Evolutionary conservation across 75 land plant species (phyloP).

Genomic region (Cryptomeria japonica): DNA sequence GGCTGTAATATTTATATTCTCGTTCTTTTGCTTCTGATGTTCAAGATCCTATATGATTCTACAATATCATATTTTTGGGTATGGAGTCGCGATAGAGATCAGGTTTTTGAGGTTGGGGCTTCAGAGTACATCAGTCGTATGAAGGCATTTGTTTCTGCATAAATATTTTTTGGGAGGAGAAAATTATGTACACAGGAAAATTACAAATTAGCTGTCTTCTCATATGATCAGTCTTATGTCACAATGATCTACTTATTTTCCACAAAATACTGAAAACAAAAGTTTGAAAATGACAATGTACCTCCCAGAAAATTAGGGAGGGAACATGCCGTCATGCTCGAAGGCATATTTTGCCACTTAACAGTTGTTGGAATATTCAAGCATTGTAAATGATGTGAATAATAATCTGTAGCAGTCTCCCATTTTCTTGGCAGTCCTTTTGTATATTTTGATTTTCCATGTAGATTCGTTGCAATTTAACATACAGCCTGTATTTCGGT

Average conservation of each 20-base stretch:
- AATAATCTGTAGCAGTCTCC: slow-evolving; percentile 1
- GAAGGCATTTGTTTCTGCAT: not conserved
- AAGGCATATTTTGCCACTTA: not conserved
- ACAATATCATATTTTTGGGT: not conserved
- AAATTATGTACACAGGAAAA: not conserved
- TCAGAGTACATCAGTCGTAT: not conserved
- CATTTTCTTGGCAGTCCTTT: not conserved
- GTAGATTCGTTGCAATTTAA: not conserved
- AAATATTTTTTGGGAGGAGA: not conserved
- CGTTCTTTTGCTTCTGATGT: not conserved
- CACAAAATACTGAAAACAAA: not conserved
- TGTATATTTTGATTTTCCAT: not conserved
- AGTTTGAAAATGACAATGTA: not conserved
- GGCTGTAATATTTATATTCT: not conserved
- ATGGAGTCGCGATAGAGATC: not conserved
- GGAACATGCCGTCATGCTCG: not conserved
- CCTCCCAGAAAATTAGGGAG: not conserved
- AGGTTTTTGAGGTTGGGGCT: not conserved
- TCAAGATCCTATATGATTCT: not conserved
- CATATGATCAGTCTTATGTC: not conserved
- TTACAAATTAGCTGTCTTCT: not conserved
- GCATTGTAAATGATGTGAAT: slow-evolving; percentile 12
- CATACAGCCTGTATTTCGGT: not conserved
- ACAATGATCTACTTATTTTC: not conserved
- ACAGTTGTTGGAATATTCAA: not conserved